Conservation (phyloP, 176 grass and related monocot species). For the Raddia distichophylla region DNA sequence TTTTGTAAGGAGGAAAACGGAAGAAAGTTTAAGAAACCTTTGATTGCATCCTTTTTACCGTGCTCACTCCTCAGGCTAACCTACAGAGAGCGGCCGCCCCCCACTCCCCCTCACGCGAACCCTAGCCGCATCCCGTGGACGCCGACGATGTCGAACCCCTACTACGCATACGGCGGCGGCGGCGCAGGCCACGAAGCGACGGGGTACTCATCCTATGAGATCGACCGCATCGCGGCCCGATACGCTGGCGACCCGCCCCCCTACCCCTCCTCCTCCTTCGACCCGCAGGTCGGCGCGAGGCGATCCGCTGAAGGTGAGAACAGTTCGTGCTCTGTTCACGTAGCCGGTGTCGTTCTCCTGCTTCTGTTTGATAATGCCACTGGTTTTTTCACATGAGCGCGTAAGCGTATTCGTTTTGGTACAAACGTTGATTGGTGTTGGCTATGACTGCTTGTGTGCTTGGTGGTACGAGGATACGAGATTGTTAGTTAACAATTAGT, state of each 20-base stretch:
- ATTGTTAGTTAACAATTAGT: too few species aligned
- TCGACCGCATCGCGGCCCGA: constrained; percentile 59
- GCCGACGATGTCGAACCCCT: constrained; percentile 65
- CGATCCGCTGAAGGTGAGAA: constrained; percentile 73
- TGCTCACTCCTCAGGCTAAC: too few species aligned
- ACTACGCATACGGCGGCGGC: constrained; percentile 50
- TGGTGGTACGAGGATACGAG: background rate
- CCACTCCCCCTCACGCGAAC: constrained; percentile 11
- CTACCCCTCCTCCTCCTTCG: constrained; percentile 36
- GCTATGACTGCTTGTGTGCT: background rate
- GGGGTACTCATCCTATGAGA: constrained; percentile 56
- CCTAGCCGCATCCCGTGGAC: constrained; percentile 33
- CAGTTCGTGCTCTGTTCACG: background rate
- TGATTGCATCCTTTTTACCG: too few species aligned
- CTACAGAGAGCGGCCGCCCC: too few species aligned
- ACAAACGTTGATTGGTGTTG: background rate
- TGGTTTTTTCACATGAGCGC: background rate
- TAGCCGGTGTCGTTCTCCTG: background rate
- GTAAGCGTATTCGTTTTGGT: constrained; percentile 10
- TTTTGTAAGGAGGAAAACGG: too few species aligned
- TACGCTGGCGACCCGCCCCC: constrained; percentile 33
- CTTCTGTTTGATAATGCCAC: constrained; percentile 23
- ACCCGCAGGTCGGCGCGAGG: constrained; percentile 45
- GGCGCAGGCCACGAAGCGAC: constrained; percentile 31
- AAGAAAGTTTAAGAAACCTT: too few species aligned